Evolutionary conservation across 83 land plant species (phyloP).

Genomic region (Thuja plicata): DNA sequence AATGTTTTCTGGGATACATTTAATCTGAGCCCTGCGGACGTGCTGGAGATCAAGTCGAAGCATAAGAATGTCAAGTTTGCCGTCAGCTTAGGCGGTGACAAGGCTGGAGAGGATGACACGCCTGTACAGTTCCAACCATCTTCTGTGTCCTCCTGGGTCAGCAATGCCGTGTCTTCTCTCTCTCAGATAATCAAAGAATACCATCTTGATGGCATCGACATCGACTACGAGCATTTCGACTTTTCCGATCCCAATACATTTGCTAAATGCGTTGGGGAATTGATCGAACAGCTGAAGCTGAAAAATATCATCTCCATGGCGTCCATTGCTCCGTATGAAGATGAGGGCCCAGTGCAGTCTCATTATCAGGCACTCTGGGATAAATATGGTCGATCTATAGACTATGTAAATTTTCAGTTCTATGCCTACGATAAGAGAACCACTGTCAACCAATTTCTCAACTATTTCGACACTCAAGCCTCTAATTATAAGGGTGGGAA

Average conservation of each 20-base stretch:
- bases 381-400: constrained; percentile 29
- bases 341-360: constrained; percentile 25
- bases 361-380: constrained; percentile 51
- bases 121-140: constrained; percentile 12
- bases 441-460: constrained; percentile 37
- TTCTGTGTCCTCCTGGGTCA: constrained; percentile 28
- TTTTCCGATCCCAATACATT: constrained; percentile 26
- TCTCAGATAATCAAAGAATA: constrained; percentile 24
- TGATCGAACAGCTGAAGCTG: constrained; percentile 38
- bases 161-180: constrained; percentile 35
- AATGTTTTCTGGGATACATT: too few species aligned
- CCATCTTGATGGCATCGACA: constrained; percentile 46
- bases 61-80: too few species aligned
- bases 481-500: constrained; percentile 43
- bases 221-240: constrained; percentile 40
- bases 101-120: not conserved
- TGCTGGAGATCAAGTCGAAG: too few species aligned
- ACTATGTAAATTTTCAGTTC: constrained; percentile 69
- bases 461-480: constrained; percentile 23
- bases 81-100: too few species aligned
- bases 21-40: too few species aligned
- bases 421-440: constrained; percentile 43
- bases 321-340: constrained; percentile 68
- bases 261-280: constrained; percentile 50
- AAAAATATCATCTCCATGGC: constrained; percentile 42